These are phyloP conservation scores for Acanthamoeba quina DNA, from an alignment of 208 protist genomes.

Conservation along the genomic window DNA sequence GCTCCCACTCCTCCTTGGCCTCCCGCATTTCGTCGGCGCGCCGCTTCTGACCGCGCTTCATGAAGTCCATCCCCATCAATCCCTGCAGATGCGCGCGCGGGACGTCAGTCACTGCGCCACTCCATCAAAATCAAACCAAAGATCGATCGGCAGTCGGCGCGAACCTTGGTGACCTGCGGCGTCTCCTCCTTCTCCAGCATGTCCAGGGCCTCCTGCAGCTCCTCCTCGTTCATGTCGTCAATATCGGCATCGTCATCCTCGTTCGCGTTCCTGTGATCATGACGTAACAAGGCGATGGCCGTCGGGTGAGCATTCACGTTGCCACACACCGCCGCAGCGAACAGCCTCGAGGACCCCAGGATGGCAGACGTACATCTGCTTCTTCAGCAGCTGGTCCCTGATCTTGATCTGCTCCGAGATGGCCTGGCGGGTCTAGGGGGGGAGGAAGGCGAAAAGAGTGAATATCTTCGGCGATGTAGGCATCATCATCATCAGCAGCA, in stretches of 20 bases:
- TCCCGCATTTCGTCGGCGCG: constrained; percentile 15
- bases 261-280: constrained; percentile 12
- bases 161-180: constrained; percentile 35
- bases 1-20: constrained; percentile 55
- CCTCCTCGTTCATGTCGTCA: constrained; percentile 58
- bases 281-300: background rate
- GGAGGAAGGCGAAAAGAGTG: background rate
- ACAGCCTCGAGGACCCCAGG: no score
- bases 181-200: constrained; percentile 41
- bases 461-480: background rate
- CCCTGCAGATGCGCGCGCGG: background rate
- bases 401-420: constrained; percentile 70
- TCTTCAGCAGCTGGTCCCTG: constrained; percentile 69
- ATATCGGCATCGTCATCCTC: constrained; percentile 42
- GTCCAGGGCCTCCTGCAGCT: constrained; percentile 14
- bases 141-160: background rate
- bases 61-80: constrained; percentile 71
- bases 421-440: constrained; percentile 57
- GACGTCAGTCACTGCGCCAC: no score
- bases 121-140: background rate
- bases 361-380: constrained; percentile 22
- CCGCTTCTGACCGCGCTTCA: constrained; percentile 50
- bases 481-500: background rate
- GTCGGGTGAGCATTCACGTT: no score
- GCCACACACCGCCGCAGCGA: no score